These are phyloP conservation scores for Linum usitatissimum DNA, from an alignment of 345 rosid genomes.

Conservation along the genomic window DNA sequence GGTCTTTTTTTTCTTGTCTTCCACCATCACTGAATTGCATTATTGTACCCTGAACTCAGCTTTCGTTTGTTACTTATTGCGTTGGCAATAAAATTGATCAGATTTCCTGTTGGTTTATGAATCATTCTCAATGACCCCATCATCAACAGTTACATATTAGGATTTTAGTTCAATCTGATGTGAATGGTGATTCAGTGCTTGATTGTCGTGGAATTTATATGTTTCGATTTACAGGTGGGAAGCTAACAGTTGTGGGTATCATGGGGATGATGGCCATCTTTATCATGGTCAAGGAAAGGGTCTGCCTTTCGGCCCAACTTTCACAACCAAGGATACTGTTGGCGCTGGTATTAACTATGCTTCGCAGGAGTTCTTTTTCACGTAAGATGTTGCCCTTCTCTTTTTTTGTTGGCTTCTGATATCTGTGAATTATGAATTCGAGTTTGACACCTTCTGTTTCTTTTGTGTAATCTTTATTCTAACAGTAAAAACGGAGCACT, in stretches of 20 bases:
- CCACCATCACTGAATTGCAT: too few relatives aligned
- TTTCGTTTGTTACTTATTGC: too few relatives aligned
- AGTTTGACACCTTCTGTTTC: conserved; percentile 3
- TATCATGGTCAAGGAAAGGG: conserved; percentile 72
- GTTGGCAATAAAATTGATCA: too few relatives aligned
- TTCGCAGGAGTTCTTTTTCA: conserved; percentile 80
- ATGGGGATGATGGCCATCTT: conserved; percentile 84
- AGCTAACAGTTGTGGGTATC: conserved; percentile 89
- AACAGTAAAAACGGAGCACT: conserved; percentile 70
- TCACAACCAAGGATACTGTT: conserved; percentile 62
- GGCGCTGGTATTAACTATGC: conserved; percentile 92
- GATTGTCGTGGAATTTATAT: neutral
- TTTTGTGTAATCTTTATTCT: conserved; percentile 12
- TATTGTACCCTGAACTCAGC: too few relatives aligned
- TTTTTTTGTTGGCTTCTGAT: conserved; percentile 1
- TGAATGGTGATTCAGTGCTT: neutral
- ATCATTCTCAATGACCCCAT: neutral
- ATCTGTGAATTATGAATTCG: neutral
- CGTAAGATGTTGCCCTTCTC: conserved; percentile 39
- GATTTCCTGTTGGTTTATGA: neutral
- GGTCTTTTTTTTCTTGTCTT: too few relatives aligned
- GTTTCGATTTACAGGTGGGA: conserved; percentile 56
- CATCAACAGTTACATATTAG: too few relatives aligned
- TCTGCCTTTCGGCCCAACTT: conserved; percentile 75
- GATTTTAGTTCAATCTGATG: neutral